These are phyloP conservation scores for Epichloe festucae DNA, from an alignment of 2,329 filamentous ascomycete genomes.

Conservation along the genomic window DNA sequence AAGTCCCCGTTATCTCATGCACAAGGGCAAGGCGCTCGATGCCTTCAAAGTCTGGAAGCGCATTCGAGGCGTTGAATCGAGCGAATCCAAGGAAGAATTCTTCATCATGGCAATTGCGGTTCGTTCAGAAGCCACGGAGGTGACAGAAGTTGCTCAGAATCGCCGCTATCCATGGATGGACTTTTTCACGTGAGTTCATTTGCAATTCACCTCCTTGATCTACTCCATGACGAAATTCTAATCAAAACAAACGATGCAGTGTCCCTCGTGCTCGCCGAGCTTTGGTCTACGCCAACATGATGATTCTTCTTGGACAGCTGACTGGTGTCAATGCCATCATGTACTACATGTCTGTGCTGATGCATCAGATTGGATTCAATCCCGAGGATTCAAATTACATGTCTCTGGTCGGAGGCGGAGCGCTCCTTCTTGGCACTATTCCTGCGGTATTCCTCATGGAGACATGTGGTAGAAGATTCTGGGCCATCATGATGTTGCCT, in stretches of 20 bases:
- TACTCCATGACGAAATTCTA: neutral
- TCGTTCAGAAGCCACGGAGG: conserved; percentile 39
- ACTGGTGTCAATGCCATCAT: conserved; percentile 59
- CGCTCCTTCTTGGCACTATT: conserved; percentile 54
- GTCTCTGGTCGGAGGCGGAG: conserved; percentile 58
- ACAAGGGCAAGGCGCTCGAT: conserved; percentile 37
- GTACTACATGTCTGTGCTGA: conserved; percentile 60
- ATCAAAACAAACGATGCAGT: conserved; percentile 6
- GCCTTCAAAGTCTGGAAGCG: conserved; percentile 57
- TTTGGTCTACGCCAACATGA: conserved; percentile 54
- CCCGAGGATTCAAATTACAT: conserved; percentile 54
- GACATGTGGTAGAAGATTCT: conserved; percentile 58
- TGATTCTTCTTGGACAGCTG: conserved; percentile 58
- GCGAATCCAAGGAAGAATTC: conserved; percentile 54
- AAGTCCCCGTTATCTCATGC: conserved; percentile 55
- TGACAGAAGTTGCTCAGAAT: conserved; percentile 36
- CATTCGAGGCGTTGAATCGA: conserved; percentile 46
- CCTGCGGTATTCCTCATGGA: conserved; percentile 62
- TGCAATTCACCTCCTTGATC: neutral
- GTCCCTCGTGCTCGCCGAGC: conserved; percentile 53
- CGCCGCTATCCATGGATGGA: conserved; percentile 57
- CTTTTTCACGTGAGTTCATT: conserved; percentile 43
- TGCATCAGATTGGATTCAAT: conserved; percentile 55
- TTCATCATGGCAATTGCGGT: conserved; percentile 58
- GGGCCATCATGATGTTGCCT: conserved; percentile 59